Base-by-base conservation (phyloP, 2,329 filamentous ascomycete species). In the Fusarium cicatricum region DNA sequence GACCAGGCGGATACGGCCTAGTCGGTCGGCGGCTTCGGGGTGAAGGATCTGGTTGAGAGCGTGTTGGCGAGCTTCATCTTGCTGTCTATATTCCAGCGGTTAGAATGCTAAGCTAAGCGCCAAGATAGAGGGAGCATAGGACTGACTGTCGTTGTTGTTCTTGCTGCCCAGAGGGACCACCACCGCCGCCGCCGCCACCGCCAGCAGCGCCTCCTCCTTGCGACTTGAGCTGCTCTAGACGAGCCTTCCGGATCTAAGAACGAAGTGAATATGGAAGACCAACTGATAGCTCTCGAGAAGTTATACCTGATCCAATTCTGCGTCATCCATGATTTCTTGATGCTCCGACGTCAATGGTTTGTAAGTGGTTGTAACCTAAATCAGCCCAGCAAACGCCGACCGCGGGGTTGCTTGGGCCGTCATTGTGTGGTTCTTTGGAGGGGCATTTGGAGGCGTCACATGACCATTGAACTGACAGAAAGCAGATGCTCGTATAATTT, bases 21-120 rank as follows among this genome's bases (percentile, higher is more conserved):
- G 85, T 12, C 95, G 90, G 78, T 99, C 95, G 57, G 92, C 90
- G 15, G 95, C 95, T 71, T 94, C 92, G 65, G 95, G 95, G 70
- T 93, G 89, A 59, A 99, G 91, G 80, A 99, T 98, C 77, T 98
- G 95, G 67, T 85, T 85, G 60, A 99, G 88, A 67, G 97, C 90
- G 55, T 85, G 83, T 69, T 87, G 80, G 55, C 92, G 90, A 33
- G 89, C 88, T 74, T 94, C 90, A 62, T 85, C 83, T 66, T 85
- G 77, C 71, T 79, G 74, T 64, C 77, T 82, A 65, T 51, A 34
- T 40, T 16, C n/a, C n/a, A 16, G 4, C 6, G 1, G 19, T 57
- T 15, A 49, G 38, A 36, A 42, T 34, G n/a, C 14, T 32, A 14
- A 14, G n/a, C 14, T 26, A 15, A 2, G 14, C 9, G 10, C 3